phyloP scores from a whole-genome alignment of 192 early-diverging fungal genomes.

The Phlyctochytrium bullatum region DNA sequence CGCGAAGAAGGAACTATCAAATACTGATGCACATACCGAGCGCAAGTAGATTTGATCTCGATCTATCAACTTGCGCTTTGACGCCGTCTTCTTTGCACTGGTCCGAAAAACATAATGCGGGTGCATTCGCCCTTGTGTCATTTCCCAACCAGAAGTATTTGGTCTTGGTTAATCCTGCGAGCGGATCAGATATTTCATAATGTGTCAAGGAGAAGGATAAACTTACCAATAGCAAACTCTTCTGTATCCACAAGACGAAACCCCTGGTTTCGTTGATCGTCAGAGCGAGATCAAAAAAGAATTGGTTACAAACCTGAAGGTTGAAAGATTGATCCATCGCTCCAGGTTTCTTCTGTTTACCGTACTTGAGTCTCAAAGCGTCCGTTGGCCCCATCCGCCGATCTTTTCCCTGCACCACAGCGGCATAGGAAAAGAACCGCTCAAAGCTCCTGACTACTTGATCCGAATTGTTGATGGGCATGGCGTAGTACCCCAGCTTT shows the following conservation, averaged over 20 bases:
- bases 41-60: conserved; percentile 7
- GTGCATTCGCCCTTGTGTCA: conserved; percentile 35
- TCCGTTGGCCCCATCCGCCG: conserved; percentile 26
- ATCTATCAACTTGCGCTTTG: conserved; percentile 7
- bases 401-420: neutral
- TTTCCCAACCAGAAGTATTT: conserved; percentile 53
- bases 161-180: conserved; percentile 34
- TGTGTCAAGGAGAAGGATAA: neutral
- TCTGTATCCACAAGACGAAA: conserved; percentile 53
- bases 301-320: neutral
- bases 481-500: conserved; percentile 48
- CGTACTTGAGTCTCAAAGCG: conserved; percentile 28
- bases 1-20: too few species aligned
- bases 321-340: conserved; percentile 5
- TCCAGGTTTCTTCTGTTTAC: conserved; percentile 16
- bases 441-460: conserved; percentile 36
- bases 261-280: too few species aligned
- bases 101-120: conserved; percentile 48
- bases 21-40: too few species aligned
- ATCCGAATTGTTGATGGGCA: conserved; percentile 39
- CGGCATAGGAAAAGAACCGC: conserved; percentile 25
- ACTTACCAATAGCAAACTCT: conserved; percentile 41
- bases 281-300: conserved; percentile 7
- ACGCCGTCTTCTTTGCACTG: conserved; percentile 32
- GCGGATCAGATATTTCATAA: conserved; percentile 4